These are phyloP conservation scores for Termitomyces sp. DNA, from an alignment of 768 basidiomycete genomes.

Conservation along the genomic window DNA sequence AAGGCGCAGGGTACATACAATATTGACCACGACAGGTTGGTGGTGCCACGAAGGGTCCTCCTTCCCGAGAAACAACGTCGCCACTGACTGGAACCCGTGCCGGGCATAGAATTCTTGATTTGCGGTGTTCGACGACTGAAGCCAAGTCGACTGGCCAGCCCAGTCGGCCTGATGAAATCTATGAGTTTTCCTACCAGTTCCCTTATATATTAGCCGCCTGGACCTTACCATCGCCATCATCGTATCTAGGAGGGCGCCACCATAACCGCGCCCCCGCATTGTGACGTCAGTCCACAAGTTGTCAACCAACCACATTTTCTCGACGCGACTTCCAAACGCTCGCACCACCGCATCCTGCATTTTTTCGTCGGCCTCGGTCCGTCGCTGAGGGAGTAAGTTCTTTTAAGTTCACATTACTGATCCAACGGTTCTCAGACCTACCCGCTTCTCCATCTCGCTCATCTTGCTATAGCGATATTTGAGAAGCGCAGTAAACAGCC, in stretches of 20 bases:
- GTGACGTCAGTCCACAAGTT: conserved; percentile 21
- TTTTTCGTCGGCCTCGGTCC: conserved; percentile 15
- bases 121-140: conserved; percentile 20
- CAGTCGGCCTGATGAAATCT: conserved; percentile 20
- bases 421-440: not conserved
- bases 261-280: conserved; percentile 24
- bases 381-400: conserved; percentile 11
- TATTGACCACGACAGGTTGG: conserved; percentile 19
- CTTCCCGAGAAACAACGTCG: conserved; percentile 20
- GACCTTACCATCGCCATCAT: conserved; percentile 17
- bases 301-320: conserved; percentile 24
- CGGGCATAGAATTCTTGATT: conserved; percentile 19
- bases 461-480: not conserved
- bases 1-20: conserved; percentile 16
- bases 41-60: conserved; percentile 24
- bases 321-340: conserved; percentile 16
- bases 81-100: conserved; percentile 19
- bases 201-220: no score
- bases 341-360: conserved; percentile 16
- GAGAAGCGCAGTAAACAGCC: not conserved
- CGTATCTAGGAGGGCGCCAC: conserved; percentile 21
- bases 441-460: conserved; percentile 1
- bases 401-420: not conserved
- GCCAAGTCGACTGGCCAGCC: conserved; percentile 19
- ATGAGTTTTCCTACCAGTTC: not conserved